Conservation (phyloP, 768 basidiomycete species). For the Pholiota conissans region DNA sequence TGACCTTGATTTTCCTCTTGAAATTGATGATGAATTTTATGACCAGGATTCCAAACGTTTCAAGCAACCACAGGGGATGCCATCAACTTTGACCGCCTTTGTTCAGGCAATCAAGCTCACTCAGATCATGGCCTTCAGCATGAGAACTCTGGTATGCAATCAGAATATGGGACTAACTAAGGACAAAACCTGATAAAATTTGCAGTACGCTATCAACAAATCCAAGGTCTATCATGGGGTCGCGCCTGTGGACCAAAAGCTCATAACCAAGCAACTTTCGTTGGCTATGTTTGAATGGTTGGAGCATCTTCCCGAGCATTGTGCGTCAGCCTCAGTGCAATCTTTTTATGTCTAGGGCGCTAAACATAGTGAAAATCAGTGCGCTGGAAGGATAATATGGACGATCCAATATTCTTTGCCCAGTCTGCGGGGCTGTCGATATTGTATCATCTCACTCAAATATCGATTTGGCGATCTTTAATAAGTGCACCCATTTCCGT, state of each 20-base stretch:
- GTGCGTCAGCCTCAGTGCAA: slow-evolving; percentile 38
- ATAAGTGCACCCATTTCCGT: slow-evolving; percentile 36
- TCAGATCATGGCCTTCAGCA: slow-evolving; percentile 66
- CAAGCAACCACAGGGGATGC: slow-evolving; percentile 63
- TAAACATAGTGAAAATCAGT: slow-evolving; percentile 49
- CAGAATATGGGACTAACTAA: not conserved
- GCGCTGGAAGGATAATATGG: slow-evolving; percentile 55
- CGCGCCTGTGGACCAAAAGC: slow-evolving; percentile 51
- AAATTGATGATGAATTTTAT: slow-evolving; percentile 86
- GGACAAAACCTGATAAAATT: not conserved
- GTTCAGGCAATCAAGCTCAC: slow-evolving; percentile 64
- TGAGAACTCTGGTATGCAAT: slow-evolving; percentile 64
- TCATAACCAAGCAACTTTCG: slow-evolving; percentile 65
- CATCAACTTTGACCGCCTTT: slow-evolving; percentile 60
- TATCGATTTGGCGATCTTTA: slow-evolving; percentile 72
- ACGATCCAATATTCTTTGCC: slow-evolving; percentile 46
- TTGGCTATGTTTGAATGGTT: slow-evolving; percentile 73
- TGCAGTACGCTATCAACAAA: slow-evolving; percentile 73
- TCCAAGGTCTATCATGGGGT: slow-evolving; percentile 54
- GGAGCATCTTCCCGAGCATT: slow-evolving; percentile 64
- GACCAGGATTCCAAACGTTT: slow-evolving; percentile 54
- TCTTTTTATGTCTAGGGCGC: not conserved
- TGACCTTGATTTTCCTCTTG: slow-evolving; percentile 78
- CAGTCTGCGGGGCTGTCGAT: slow-evolving; percentile 60
- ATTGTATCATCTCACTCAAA: slow-evolving; percentile 61